Evolutionary conservation across 495 filamentous ascomycete genomes (phyloP).

Genomic region (Pseudoneurospora amorphoporcata): DNA sequence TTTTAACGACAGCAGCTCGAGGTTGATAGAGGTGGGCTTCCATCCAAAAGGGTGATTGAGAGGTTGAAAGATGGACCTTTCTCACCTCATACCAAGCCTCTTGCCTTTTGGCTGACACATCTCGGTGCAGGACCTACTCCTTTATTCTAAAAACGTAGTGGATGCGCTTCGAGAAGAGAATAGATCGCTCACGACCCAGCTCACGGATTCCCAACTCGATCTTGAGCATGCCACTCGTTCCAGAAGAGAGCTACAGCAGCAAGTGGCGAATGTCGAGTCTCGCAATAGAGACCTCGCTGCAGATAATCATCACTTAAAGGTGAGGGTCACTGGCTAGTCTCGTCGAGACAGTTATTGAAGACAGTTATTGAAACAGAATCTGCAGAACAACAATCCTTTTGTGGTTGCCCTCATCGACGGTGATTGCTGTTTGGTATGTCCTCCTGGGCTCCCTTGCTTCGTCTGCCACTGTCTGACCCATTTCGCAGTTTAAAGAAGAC

Average conservation of each 20-base stretch:
- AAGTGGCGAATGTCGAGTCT: conserved; percentile 11
- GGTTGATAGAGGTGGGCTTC: conserved; percentile 27
- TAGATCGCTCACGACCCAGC: conserved; percentile 17
- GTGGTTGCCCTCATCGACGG: conserved; percentile 69
- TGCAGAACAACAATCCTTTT: conserved; percentile 64
- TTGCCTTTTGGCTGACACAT: background rate
- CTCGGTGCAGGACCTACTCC: conserved; percentile 31
- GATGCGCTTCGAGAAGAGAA: conserved; percentile 28
- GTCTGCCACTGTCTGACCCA: background rate
- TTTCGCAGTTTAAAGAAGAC: conserved; percentile 51
- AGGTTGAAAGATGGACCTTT: background rate
- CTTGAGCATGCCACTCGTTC: conserved; percentile 29
- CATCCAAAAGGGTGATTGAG: background rate
- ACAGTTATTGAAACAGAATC: conserved; percentile 11
- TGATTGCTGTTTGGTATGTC: conserved; percentile 57
- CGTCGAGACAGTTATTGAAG: conserved; percentile 11
- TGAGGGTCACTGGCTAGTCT: conserved; percentile 11
- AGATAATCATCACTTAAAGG: conserved; percentile 28
- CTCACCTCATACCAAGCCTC: conserved; percentile 1
- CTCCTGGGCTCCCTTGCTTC: background rate
- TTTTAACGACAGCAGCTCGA: conserved; percentile 24
- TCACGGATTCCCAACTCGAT: conserved; percentile 32
- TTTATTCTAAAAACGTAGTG: conserved; percentile 29
- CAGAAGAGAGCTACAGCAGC: conserved; percentile 34
- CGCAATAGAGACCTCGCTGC: conserved; percentile 4